phyloP scores from a whole-genome alignment of 2,329 filamentous ascomycete genomes.

The Rhynchosporium secalis region DNA sequence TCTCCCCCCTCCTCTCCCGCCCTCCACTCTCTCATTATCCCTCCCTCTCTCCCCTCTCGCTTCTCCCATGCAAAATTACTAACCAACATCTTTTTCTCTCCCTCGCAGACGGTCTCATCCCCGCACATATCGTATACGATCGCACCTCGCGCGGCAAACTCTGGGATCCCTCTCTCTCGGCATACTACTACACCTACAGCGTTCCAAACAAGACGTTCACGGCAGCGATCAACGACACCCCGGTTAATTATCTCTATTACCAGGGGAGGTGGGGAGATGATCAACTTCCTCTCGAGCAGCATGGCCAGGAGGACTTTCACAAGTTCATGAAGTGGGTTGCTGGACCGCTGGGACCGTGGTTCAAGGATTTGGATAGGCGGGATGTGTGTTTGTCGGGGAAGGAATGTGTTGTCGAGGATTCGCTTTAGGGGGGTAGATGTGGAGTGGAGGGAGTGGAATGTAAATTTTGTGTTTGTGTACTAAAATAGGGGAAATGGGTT shows the following conservation, averaged over 20 bases:
- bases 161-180: conserved; percentile 62
- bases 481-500: background rate
- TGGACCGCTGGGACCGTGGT: conserved; percentile 59
- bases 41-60: background rate
- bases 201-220: conserved; percentile 32
- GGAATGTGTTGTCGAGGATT: conserved; percentile 19
- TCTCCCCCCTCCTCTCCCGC: conserved; percentile 39
- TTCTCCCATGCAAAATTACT: too few relatives aligned
- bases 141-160: conserved; percentile 66
- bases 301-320: conserved; percentile 44
- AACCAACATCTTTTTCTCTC: too few relatives aligned
- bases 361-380: conserved; percentile 55
- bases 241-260: conserved; percentile 85
- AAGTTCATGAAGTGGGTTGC: conserved; percentile 48
- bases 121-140: conserved; percentile 52
- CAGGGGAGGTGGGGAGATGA: conserved; percentile 88
- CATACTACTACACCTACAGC: conserved; percentile 57
- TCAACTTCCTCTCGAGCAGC: conserved; percentile 62
- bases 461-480: background rate
- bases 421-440: too few relatives aligned
- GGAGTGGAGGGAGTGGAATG: background rate
- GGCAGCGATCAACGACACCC: conserved; percentile 67
- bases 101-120: conserved; percentile 44
- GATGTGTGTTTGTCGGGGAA: conserved; percentile 27
- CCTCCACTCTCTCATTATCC: background rate